Percentiles rank a stretch among this genome's conserved stretches.
These are phyloP conservation scores for Colletotrichum spaethianum DNA, from an alignment of 2,329 filamentous ascomycete species.

Conservation along the genomic window DNA sequence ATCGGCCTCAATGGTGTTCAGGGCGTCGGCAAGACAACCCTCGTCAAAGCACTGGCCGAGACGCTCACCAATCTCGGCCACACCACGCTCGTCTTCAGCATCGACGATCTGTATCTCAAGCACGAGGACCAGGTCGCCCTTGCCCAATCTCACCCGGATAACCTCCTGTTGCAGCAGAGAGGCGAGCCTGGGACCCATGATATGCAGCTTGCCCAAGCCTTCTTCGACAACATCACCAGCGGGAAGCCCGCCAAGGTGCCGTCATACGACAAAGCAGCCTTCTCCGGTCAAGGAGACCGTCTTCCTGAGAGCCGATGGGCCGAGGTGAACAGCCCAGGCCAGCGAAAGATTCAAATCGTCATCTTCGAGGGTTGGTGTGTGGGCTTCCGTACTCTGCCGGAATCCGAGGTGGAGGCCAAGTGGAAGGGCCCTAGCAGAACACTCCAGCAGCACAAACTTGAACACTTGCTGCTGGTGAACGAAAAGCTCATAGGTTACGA, in stretches of 20 bases:
- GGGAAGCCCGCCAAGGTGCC: slow-evolving; percentile 73
- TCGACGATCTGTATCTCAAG: slow-evolving; percentile 91
- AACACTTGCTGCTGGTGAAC: slow-evolving; percentile 67
- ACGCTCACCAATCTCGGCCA: slow-evolving; percentile 71
- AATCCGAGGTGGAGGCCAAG: slow-evolving; percentile 65
- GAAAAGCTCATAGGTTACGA: slow-evolving; percentile 63
- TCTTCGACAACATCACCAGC: slow-evolving; percentile 72
- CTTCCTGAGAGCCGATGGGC: slow-evolving; percentile 74
- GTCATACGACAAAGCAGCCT: slow-evolving; percentile 87
- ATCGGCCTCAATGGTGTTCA: slow-evolving; percentile 93
- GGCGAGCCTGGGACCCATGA: slow-evolving; percentile 91
- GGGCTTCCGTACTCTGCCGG: slow-evolving; percentile 78
- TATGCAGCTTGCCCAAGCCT: slow-evolving; percentile 71
- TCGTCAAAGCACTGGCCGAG: slow-evolving; percentile 77
- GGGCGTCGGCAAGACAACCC: slow-evolving; percentile 92
- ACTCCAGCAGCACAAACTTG: slow-evolving; percentile 62
- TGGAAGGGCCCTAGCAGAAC: slow-evolving; percentile 66
- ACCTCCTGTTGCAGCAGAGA: slow-evolving; percentile 83
- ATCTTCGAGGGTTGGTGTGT: slow-evolving; percentile 95
- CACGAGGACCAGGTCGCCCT: slow-evolving; percentile 78
- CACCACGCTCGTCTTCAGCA: slow-evolving; percentile 81
- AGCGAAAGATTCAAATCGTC: slow-evolving; percentile 72
- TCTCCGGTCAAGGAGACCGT: slow-evolving; percentile 83
- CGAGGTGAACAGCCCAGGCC: slow-evolving; percentile 65
- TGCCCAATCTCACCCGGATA: slow-evolving; percentile 75